Percentiles rank a stretch among this genome's conserved stretches.
Evolutionary conservation across 2,329 filamentous ascomycete genomes (phyloP).

Genomic region (Pseudogymnoascus sp.): DNA sequence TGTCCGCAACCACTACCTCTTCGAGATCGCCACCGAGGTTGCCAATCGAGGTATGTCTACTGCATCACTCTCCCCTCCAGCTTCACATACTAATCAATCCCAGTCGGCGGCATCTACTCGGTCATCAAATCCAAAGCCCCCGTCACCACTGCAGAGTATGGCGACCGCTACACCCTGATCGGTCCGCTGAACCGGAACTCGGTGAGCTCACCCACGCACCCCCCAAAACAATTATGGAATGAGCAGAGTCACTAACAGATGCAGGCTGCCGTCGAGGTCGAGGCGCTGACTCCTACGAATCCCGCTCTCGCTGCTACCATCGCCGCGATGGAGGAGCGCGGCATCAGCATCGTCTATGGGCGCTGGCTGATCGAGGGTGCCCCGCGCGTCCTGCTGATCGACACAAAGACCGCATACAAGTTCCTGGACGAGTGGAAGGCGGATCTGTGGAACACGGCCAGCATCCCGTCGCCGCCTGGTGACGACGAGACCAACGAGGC

Average conservation of each 20-base stretch:
- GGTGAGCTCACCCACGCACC: conserved; percentile 57
- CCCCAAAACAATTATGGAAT: background rate
- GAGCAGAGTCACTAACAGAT: conserved; percentile 18
- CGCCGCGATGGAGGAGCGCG: conserved; percentile 84
- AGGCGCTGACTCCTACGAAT: conserved; percentile 79
- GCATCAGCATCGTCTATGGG: conserved; percentile 84
- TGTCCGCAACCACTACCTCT: conserved; percentile 91
- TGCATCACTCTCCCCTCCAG: background rate
- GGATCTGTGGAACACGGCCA: conserved; percentile 86
- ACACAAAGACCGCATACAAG: conserved; percentile 86
- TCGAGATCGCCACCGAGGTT: conserved; percentile 94
- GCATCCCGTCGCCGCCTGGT: conserved; percentile 85
- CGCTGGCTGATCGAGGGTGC: conserved; percentile 97
- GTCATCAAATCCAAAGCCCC: conserved; percentile 98
- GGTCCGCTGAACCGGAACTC: conserved; percentile 89
- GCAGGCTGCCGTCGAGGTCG: conserved; percentile 94
- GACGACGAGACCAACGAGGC: conserved; percentile 97
- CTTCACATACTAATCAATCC: conserved; percentile 12
- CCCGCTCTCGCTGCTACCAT: conserved; percentile 77
- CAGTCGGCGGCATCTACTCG: conserved; percentile 97
- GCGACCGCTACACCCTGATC: conserved; percentile 90
- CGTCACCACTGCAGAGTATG: conserved; percentile 97
- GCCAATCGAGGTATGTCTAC: conserved; percentile 76
- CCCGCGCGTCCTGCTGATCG: conserved; percentile 85
- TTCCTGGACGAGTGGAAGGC: conserved; percentile 95